Evolutionary conservation across 805 yeast species (phyloP).

Genomic region (Lipomyces orientalis): DNA sequence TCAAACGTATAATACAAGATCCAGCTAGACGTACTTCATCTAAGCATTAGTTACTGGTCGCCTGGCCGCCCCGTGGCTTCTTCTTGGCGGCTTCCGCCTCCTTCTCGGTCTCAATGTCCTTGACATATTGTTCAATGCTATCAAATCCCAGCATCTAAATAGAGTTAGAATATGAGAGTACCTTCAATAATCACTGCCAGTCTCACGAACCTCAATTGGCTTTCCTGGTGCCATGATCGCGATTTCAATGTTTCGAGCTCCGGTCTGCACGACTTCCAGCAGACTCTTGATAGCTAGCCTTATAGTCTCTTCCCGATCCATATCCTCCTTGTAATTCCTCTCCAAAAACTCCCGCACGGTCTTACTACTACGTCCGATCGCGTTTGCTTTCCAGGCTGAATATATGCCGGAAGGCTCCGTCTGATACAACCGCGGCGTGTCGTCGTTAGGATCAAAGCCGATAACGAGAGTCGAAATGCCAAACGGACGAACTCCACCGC

Average conservation of each 20-base stretch:
- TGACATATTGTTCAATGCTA: slow-evolving; percentile 74
- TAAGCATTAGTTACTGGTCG: slow-evolving; percentile 14
- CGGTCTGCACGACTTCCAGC: slow-evolving; percentile 96
- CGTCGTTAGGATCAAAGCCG: slow-evolving; percentile 89
- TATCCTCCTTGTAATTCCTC: slow-evolving; percentile 71
- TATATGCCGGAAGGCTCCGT: slow-evolving; percentile 98
- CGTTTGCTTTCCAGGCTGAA: slow-evolving; percentile 97
- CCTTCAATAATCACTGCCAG: not conserved
- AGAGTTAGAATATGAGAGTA: slow-evolving; percentile 1
- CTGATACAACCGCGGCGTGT: slow-evolving; percentile 80
- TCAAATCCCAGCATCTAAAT: slow-evolving; percentile 61
- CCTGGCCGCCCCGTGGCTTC: slow-evolving; percentile 45
- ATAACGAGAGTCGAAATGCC: slow-evolving; percentile 95
- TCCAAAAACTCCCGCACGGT: slow-evolving; percentile 96
- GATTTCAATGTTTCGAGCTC: slow-evolving; percentile 94
- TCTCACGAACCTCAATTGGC: slow-evolving; percentile 51
- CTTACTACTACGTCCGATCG: slow-evolving; percentile 93
- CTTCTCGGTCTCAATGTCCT: slow-evolving; percentile 85
- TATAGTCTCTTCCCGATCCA: slow-evolving; percentile 72
- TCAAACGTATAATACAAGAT: slow-evolving; percentile 2
- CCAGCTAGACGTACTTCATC: not conserved
- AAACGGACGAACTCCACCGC: slow-evolving; percentile 98
- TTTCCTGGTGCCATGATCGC: slow-evolving; percentile 79
- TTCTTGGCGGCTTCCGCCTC: slow-evolving; percentile 80
- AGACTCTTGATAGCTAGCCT: slow-evolving; percentile 83